Evolutionary conservation across 306 rosid species (phyloP).

Genomic region (Medicago ruthenica): DNA sequence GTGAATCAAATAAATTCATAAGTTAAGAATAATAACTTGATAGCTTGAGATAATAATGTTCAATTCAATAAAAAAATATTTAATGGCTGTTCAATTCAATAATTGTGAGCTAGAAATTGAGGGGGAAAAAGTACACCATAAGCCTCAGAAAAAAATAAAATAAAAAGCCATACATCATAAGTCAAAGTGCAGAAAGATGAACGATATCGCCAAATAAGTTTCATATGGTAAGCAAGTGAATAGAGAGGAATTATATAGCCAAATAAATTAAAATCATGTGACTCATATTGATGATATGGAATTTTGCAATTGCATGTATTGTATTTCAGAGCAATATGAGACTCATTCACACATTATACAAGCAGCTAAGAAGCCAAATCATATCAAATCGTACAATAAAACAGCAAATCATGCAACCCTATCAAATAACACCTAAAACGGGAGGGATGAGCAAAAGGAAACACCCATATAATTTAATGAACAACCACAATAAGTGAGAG

Average conservation of each 20-base stretch:
- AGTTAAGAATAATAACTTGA: conserved; percentile 5
- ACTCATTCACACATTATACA: background rate
- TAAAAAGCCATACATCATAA: background rate
- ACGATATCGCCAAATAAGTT: conserved; percentile 10
- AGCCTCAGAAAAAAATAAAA: background rate
- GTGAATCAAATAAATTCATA: background rate
- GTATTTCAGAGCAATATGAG: background rate
- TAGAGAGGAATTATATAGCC: no score
- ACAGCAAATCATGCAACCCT: background rate
- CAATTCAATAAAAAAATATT: no score
- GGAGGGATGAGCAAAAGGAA: conserved; percentile 16
- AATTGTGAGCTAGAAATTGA: background rate
- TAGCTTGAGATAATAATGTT: background rate
- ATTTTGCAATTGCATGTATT: background rate
- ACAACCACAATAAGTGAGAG: conserved; percentile 19
- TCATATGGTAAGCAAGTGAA: background rate
- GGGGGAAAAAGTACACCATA: background rate
- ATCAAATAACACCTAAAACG: conserved; percentile 18
- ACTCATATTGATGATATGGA: background rate
- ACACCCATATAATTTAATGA: conserved; percentile 15
- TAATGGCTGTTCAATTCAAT: background rate
- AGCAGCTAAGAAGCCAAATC: background rate
- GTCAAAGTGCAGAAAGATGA: background rate
- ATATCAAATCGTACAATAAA: background rate
- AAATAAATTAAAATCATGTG: background rate